A percentile compares a stretch with the other conserved stretches of the same genome.
Evolutionary conservation across 345 rosid species (phyloP).

Genomic region (Cardiospermum halicacabum): DNA sequence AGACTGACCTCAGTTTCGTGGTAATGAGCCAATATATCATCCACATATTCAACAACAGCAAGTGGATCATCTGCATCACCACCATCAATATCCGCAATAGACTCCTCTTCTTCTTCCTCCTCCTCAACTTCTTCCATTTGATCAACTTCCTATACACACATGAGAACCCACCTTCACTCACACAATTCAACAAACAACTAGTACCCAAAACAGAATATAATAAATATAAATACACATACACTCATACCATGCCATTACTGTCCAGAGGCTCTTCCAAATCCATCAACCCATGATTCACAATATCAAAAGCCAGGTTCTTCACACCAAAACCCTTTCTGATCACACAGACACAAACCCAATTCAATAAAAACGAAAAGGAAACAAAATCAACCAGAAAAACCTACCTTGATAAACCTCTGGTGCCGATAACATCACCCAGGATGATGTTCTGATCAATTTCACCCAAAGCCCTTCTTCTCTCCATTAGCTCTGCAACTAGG

Average conservation of each 20-base stretch:
- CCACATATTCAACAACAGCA: constrained; percentile 79
- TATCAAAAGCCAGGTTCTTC: constrained; percentile 6
- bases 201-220: neutral
- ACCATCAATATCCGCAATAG: constrained; percentile 63
- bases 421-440: neutral
- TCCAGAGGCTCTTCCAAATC: no score
- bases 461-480: neutral
- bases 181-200: neutral
- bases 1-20: constrained; percentile 62
- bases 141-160: constrained; percentile 55
- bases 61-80: constrained; percentile 60
- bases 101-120: constrained; percentile 70
- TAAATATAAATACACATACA: constrained; percentile 36
- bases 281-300: constrained; percentile 45
- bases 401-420: neutral
- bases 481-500: neutral
- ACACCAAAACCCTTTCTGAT: neutral
- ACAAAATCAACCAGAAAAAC: neutral
- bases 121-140: constrained; percentile 81
- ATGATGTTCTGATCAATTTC: neutral
- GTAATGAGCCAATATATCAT: constrained; percentile 59
- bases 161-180: neutral
- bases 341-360: neutral
- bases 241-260: no score
- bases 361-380: neutral